Evolutionary conservation across 371 early-diverging fungal species (phyloP).

Genomic region (Saksenaea vasiformis): DNA sequence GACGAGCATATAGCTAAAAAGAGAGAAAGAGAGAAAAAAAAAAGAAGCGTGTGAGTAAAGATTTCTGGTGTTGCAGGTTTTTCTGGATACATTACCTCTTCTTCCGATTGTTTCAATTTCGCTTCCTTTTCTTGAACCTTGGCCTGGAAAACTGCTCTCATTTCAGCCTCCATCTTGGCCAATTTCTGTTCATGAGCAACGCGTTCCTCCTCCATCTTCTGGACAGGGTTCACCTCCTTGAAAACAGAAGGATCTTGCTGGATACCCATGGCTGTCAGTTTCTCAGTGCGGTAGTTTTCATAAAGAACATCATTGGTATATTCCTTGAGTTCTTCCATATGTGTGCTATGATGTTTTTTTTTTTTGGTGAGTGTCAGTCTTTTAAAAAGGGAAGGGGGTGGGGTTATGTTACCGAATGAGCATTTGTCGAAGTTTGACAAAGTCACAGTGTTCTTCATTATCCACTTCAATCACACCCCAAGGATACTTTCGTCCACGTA

Average conservation of each 20-base stretch:
- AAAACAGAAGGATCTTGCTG: conserved; percentile 80
- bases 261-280: conserved; percentile 79
- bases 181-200: conserved; percentile 92
- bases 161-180: conserved; percentile 97
- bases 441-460: conserved; percentile 90
- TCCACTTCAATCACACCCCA: conserved; percentile 98
- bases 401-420: conserved; percentile 60
- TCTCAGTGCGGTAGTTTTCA: conserved; percentile 95
- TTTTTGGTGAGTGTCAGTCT: not conserved
- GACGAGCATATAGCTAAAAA: conserved; percentile 84
- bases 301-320: conserved; percentile 93
- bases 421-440: conserved; percentile 94
- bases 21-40: conserved; percentile 1
- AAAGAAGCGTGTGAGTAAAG: not conserved
- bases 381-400: not conserved
- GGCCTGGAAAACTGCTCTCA: conserved; percentile 96
- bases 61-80: too few species aligned
- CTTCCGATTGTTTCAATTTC: conserved; percentile 95
- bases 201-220: conserved; percentile 93
- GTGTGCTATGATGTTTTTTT: conserved; percentile 51
- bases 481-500: conserved; percentile 93
- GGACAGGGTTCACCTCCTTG: conserved; percentile 86
- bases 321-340: conserved; percentile 93
- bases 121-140: conserved; percentile 98
- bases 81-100: too few species aligned